Evolutionary conservation across 495 filamentous ascomycete genomes (phyloP), one percentile per base, ranked within the genome.

Genomic region (Neurospora sublineolata): DNA sequence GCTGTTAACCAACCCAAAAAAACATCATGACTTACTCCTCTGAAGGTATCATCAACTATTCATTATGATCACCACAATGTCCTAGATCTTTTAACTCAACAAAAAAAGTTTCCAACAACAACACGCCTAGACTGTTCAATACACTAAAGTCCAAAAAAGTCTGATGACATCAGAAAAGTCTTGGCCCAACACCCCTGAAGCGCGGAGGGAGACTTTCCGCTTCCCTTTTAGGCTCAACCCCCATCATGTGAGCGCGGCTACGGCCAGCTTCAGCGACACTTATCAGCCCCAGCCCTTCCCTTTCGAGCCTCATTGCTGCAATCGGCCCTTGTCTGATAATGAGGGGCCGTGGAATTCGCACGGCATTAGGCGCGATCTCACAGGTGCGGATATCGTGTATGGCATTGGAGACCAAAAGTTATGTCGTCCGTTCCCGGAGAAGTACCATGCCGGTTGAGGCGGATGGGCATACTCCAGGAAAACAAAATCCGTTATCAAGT

Each of bases 131-230:
- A 60, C 23, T 60, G 14, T 60, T 12, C 38, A 41, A n/a, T n/a
- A n/a, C n/a, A n/a, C n/a, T n/a, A 41, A 27, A 44, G 3, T 39
- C 14, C 67, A 52, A 37, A 52, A 37, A 52, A 20, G 23, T 58
- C 46, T 30, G 42, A 71, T 38, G 16, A 37, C 58, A 64, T 71
- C 37, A 4, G 60, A 12, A 37, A 20, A 42, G 68, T 60, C 52
- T 60, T 60, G 52, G 52, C 27, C 52, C 23, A 30, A 69, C 69
- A 71, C 40, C 70, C 72, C 75, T 73, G 76, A 71, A 71, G 75
- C 68, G 73, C 80, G 80, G 80, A 80, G 69, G 69, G 36, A 70
- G 70, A 52, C 69, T 67, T 70, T 79, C 80, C 80, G 80, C 69
- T 14, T 76, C 75, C 75, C 14, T 41, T 81, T 81, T 77, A 76